Percentiles rank a stretch among this genome's conserved stretches.
Evolutionary conservation across 139 green algal genomes (phyloP).

Genomic region (Edaphochlamys debaryana): DNA sequence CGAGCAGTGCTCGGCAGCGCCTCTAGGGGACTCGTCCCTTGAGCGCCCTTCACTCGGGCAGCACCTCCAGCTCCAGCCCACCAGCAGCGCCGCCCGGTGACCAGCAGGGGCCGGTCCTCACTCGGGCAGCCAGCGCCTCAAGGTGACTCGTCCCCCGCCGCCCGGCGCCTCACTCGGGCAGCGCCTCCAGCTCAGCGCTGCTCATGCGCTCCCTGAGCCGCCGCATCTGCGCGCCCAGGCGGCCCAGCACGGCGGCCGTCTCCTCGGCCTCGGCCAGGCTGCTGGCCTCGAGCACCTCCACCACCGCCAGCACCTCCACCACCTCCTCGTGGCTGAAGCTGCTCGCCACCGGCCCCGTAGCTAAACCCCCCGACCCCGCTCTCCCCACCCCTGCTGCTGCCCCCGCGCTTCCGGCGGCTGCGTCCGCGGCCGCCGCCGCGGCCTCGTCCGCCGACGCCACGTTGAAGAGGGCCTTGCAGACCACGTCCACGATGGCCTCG

Average conservation of each 20-base stretch:
- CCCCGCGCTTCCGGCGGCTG: too few relatives aligned
- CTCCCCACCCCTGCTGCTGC: neutral
- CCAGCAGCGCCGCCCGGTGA: too few relatives aligned
- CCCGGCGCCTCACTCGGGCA: constrained; percentile 9
- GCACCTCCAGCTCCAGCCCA: too few relatives aligned
- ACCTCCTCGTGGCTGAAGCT: constrained; percentile 33
- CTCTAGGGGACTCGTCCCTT: too few relatives aligned
- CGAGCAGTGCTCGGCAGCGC: too few relatives aligned
- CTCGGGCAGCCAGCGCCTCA: too few relatives aligned
- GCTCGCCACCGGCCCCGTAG: neutral
- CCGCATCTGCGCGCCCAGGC: constrained; percentile 33
- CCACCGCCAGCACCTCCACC: constrained; percentile 16
- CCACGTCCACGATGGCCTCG: constrained; percentile 48
- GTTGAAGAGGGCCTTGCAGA: constrained; percentile 65
- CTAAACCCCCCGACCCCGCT: neutral
- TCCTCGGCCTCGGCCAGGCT: neutral
- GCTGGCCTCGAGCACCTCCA: constrained; percentile 31
- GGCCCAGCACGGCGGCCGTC: constrained; percentile 9
- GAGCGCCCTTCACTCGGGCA: too few relatives aligned
- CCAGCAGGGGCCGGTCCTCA: too few relatives aligned
- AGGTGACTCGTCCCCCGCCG: too few relatives aligned
- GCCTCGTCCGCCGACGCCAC: constrained; percentile 42
- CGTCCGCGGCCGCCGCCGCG: neutral
- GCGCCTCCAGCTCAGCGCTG: constrained; percentile 21
- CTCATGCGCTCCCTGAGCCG: constrained; percentile 24